phyloP scores from a whole-genome alignment of 805 yeast genomes.

The Kazachstania africana region DNA sequence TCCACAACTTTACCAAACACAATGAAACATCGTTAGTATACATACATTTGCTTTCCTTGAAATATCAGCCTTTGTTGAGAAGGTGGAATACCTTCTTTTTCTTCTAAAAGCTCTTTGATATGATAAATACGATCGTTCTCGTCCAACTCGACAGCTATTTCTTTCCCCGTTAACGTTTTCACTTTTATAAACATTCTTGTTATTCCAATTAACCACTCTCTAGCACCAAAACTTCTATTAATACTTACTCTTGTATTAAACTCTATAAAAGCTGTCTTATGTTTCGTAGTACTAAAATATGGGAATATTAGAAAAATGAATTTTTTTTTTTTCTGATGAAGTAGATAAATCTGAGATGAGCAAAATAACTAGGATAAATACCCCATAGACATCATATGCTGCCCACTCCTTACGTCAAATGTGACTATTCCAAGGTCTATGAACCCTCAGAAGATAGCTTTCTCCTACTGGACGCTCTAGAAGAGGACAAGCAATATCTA shows the following conservation, averaged over 20 bases:
- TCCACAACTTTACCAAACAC: too few relatives aligned
- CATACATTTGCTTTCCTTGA: constrained; percentile 82
- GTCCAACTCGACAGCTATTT: constrained; percentile 26
- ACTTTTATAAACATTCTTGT: constrained; percentile 16
- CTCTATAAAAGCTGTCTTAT: too few relatives aligned
- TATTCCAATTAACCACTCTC: too few relatives aligned
- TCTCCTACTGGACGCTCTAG: constrained; percentile 70
- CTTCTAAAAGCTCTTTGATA: constrained; percentile 86
- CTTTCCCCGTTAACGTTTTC: constrained; percentile 26
- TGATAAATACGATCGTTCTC: constrained; percentile 38
- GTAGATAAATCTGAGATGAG: too few relatives aligned
- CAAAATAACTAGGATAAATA: too few relatives aligned
- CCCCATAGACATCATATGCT: too few relatives aligned
- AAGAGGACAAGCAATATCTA: constrained; percentile 37
- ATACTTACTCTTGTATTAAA: not conserved
- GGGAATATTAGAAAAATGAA: too few relatives aligned
- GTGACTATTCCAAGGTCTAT: constrained; percentile 65
- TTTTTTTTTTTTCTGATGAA: too few relatives aligned
- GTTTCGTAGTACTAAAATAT: too few relatives aligned
- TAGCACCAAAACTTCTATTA: too few relatives aligned
- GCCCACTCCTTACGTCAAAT: constrained; percentile 60
- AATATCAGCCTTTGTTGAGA: constrained; percentile 85
- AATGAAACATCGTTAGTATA: too few relatives aligned
- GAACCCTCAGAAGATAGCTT: constrained; percentile 95
- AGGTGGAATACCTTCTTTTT: constrained; percentile 95